Conservation (phyloP, 2,329 filamentous ascomycete genomes). For the Simplicillium aogashimaense region DNA sequence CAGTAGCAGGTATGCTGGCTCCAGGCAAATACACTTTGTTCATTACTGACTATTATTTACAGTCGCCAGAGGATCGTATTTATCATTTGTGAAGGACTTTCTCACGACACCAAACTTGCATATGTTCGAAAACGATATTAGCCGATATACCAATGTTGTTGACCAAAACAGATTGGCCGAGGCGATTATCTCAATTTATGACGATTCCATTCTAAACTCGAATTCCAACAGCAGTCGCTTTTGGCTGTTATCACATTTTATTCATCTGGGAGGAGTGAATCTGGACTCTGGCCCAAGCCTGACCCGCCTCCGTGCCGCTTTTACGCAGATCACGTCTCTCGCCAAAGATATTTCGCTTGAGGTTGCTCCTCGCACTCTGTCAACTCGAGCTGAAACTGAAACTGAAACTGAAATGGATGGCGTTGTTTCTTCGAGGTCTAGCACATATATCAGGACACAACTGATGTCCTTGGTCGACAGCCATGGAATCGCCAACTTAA, state of each 20-base stretch:
- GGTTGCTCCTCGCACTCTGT: slow-evolving; percentile 15
- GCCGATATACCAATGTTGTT: slow-evolving; percentile 24
- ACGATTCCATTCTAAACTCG: slow-evolving; percentile 12
- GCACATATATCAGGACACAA: slow-evolving; percentile 53
- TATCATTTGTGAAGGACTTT: slow-evolving; percentile 27
- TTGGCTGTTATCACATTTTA: slow-evolving; percentile 59
- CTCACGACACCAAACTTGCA: slow-evolving; percentile 24
- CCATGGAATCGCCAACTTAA: slow-evolving; percentile 51
- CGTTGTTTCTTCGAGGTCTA: slow-evolving; percentile 25
- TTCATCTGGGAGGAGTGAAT: slow-evolving; percentile 40
- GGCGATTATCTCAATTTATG: slow-evolving; percentile 27
- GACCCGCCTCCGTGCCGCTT: slow-evolving; percentile 39
- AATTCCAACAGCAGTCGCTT: slow-evolving; percentile 35
- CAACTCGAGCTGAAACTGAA: background rate
- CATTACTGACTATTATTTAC: background rate
- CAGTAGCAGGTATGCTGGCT: background rate
- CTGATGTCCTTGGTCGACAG: slow-evolving; percentile 65
- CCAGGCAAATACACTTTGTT: background rate
- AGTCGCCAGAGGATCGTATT: slow-evolving; percentile 16
- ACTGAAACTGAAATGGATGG: slow-evolving; percentile 21
- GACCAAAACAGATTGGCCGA: slow-evolving; percentile 29
- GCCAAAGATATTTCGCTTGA: slow-evolving; percentile 40
- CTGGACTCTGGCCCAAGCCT: slow-evolving; percentile 22
- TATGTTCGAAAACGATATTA: slow-evolving; percentile 30
- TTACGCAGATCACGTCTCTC: slow-evolving; percentile 41